Conservation (phyloP, 2,329 filamentous ascomycete genomes). For the Penicillium frequentans region DNA sequence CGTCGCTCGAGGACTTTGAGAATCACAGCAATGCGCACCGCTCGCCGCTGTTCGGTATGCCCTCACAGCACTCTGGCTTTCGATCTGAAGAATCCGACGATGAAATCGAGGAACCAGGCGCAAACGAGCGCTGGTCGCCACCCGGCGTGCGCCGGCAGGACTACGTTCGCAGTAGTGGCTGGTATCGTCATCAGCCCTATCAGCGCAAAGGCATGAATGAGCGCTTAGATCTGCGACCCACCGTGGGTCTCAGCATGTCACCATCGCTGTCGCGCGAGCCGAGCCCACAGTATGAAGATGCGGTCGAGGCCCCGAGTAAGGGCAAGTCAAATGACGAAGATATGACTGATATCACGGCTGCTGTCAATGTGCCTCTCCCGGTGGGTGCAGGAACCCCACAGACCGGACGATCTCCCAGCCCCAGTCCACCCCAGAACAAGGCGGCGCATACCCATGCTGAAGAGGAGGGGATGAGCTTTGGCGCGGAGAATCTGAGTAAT, state of each 20-base stretch:
- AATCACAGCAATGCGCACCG: constrained; percentile 47
- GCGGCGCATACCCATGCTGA: constrained; percentile 22
- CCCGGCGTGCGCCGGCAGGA: constrained; percentile 59
- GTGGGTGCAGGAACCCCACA: constrained; percentile 55
- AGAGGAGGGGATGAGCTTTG: constrained; percentile 39
- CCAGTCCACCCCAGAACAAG: constrained; percentile 40
- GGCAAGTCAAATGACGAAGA: constrained; percentile 26
- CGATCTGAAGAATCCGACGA: constrained; percentile 53
- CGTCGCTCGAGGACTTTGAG: constrained; percentile 64
- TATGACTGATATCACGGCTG: constrained; percentile 29
- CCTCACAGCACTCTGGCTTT: constrained; percentile 65
- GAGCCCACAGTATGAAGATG: constrained; percentile 62
- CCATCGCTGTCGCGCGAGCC: constrained; percentile 56
- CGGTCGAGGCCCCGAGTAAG: constrained; percentile 44
- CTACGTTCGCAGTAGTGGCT: constrained; percentile 56
- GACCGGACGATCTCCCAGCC: constrained; percentile 58
- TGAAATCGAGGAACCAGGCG: constrained; percentile 35
- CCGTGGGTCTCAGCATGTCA: constrained; percentile 38
- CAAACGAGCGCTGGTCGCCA: constrained; percentile 61
- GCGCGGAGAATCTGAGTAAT: constrained; percentile 47
- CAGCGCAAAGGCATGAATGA: constrained; percentile 37
- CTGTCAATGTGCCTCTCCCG: constrained; percentile 57
- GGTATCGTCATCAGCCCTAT: constrained; percentile 55
- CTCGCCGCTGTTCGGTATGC: constrained; percentile 55
- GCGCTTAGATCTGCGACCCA: constrained; percentile 43